Evolutionary conservation across 139 green algal species (phyloP).

Genomic region (Edaphochlamys debaryana): DNA sequence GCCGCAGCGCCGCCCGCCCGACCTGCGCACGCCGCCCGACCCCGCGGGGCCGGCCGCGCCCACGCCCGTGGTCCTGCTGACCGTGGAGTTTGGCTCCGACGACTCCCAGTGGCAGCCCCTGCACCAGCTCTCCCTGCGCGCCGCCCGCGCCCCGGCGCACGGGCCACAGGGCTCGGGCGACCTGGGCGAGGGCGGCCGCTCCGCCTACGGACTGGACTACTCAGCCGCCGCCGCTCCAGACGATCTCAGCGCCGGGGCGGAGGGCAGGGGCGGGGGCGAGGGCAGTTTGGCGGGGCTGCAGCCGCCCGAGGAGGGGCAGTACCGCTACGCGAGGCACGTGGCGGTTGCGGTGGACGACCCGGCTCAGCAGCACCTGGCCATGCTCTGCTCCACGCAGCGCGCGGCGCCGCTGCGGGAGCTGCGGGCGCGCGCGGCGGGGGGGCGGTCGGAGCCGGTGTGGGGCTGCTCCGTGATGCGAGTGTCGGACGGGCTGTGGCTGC

Average conservation of each 20-base stretch:
- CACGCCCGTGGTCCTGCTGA: background rate
- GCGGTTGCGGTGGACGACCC: background rate
- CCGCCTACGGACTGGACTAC: conserved; percentile 3
- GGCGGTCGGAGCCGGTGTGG: background rate
- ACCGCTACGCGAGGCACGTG: background rate
- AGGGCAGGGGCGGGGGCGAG: background rate
- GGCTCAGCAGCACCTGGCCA: no score
- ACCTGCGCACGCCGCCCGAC: conserved; percentile 20
- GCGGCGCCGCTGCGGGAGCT: conserved; percentile 9
- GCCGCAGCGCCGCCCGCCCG: background rate
- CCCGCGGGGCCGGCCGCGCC: background rate
- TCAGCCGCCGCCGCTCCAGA: background rate
- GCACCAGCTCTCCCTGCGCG: conserved; percentile 19
- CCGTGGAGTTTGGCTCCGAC: conserved; percentile 10
- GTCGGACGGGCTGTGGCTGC: conserved; percentile 28
- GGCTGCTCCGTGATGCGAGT: conserved; percentile 25
- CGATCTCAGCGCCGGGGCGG: background rate
- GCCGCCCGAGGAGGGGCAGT: conserved; percentile 3
- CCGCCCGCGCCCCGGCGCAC: no score
- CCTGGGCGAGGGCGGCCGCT: background rate
- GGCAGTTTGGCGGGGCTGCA: background rate
- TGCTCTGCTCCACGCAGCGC: conserved; percentile 2
- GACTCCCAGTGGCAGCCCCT: conserved; percentile 7
- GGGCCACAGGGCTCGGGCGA: background rate
- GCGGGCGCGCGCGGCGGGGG: background rate